Evolutionary conservation across 2,329 filamentous ascomycete species (phyloP), one percentile per base, ranked within the genome.

Genomic region (Calonectria pteridis): DNA sequence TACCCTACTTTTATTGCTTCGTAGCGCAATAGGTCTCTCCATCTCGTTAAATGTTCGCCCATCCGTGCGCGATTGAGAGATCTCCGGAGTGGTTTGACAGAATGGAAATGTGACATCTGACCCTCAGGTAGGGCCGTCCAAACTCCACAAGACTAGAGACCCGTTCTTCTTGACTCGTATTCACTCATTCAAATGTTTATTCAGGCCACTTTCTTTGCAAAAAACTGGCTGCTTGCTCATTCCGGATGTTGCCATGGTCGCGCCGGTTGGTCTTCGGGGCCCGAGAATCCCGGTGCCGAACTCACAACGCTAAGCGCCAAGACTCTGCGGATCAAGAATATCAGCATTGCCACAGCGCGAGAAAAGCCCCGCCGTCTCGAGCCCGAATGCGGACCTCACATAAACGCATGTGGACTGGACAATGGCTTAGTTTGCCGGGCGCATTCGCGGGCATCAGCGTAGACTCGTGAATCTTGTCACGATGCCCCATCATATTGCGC

Each of bases 231-330:
- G 55, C 35, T 62, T 62, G 14, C 33, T 29, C 37, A 62, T 23
- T 35, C 18, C 10, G 37, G 55, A 28, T 40, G 55, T 62, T 16
- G 55, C 7, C 55, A 40, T 40, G 1, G 26, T 40, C 26, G 33
- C 37, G 55, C 49, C 33, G 59, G 40, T 64, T 64, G 59, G 40
- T 28, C 37, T 13, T 31, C 59, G 59, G 59, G 37, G 18, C 59
- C 59, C 59, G 59, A 64, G 59, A 49, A 49, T 64, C 18, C 59
- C 59, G 59, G 20, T 4, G 40, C 59, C 37, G 37, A 64, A 26
- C 40, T 26, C 13, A 28, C 29, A 23, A 43, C 59, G 28, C 37
- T 11, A 31, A 31, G 18, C 28, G 59, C 59, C 59, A 64, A 64
- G 59, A 64, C 40, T 6, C 40, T 18, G 59, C 59, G 29, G 26